Conservation (phyloP, 768 basidiomycete genomes). For the Sutorius australiensis region DNA sequence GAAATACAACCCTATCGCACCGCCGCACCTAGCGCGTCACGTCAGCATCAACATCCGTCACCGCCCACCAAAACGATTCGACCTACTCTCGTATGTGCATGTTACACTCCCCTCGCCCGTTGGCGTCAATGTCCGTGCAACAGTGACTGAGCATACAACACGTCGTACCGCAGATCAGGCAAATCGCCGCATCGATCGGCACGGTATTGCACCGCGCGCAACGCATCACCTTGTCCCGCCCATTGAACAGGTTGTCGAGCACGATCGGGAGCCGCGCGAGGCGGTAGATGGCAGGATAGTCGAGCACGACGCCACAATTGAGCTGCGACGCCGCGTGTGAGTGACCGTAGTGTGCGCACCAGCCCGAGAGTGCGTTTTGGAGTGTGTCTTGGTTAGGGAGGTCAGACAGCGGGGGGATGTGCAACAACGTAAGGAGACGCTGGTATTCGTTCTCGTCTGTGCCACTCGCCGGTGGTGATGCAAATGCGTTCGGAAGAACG, state of each 20-base stretch:
- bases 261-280: slow-evolving; percentile 76
- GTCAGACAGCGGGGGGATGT: slow-evolving; percentile 75
- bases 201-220: slow-evolving; percentile 77
- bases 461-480: slow-evolving; percentile 37
- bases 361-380: slow-evolving; percentile 85
- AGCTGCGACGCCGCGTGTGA: slow-evolving; percentile 75
- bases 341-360: slow-evolving; percentile 87
- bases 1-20: slow-evolving; percentile 85
- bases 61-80: not conserved
- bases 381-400: slow-evolving; percentile 80
- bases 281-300: slow-evolving; percentile 80
- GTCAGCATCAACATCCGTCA: not conserved
- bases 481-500: slow-evolving; percentile 61
- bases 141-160: slow-evolving; percentile 92
- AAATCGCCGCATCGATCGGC: slow-evolving; percentile 85
- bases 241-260: slow-evolving; percentile 80
- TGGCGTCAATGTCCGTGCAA: slow-evolving; percentile 63
- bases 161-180: slow-evolving; percentile 82
- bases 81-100: slow-evolving; percentile 92
- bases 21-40: slow-evolving; percentile 66
- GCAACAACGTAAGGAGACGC: slow-evolving; percentile 69
- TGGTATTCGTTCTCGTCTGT: slow-evolving; percentile 66
- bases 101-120: slow-evolving; percentile 84
- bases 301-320: slow-evolving; percentile 75
- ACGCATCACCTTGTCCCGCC: slow-evolving; percentile 64